Conservation (phyloP, 352 stramenopile species). For the Phytophthora melonis region DNA sequence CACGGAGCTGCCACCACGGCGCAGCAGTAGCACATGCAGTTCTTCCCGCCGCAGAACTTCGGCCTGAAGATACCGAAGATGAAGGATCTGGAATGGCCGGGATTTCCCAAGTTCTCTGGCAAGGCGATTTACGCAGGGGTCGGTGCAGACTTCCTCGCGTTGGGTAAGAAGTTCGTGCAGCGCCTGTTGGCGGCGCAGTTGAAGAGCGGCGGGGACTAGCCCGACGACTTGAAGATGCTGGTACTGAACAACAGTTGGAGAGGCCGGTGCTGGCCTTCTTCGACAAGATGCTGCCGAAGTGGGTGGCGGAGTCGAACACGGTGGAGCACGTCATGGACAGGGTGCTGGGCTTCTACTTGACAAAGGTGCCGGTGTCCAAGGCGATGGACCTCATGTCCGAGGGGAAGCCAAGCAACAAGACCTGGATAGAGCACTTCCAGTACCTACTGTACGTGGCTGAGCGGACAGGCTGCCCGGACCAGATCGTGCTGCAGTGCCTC, state of each 20-base stretch:
- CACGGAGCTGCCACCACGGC: not conserved
- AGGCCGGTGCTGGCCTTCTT: not conserved
- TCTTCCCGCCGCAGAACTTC: not conserved
- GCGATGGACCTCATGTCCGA: slow-evolving; percentile 1
- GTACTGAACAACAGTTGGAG: not conserved
- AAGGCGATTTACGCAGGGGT: not conserved
- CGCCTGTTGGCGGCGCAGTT: not conserved
- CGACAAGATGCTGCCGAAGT: not conserved
- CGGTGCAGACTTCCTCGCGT: not conserved
- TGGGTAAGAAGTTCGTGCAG: not conserved
- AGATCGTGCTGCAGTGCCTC: slow-evolving; percentile 8
- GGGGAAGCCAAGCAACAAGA: not conserved
- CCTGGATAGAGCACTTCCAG: slow-evolving; percentile 17
- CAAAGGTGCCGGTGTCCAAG: not conserved
- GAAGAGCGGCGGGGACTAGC: not conserved
- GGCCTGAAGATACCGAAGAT: not conserved
- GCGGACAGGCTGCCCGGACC: not conserved
- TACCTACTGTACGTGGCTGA: slow-evolving; percentile 7
- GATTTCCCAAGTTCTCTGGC: not conserved
- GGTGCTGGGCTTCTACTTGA: not conserved
- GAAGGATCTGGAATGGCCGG: not conserved
- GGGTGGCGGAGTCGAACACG: not conserved
- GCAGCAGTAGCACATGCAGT: not conserved
- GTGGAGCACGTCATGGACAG: not conserved
- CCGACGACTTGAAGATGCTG: not conserved